These are phyloP conservation scores for Pseudocercospora eumusae DNA, from an alignment of 2,329 filamentous ascomycete species.

Conservation along the genomic window DNA sequence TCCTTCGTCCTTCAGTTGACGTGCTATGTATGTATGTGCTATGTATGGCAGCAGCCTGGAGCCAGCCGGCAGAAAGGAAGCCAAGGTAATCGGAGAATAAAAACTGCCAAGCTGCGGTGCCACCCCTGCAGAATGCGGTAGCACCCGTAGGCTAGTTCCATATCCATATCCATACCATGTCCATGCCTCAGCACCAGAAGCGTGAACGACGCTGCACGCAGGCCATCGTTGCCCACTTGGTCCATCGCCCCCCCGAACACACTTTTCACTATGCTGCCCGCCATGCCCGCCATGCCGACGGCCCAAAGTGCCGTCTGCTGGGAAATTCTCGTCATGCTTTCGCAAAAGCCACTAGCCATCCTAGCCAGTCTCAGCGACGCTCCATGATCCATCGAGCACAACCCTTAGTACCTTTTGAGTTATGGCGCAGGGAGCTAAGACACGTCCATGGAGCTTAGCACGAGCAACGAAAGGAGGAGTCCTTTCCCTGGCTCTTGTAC, in stretches of 20 bases:
- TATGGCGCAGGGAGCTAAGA: conserved; percentile 29
- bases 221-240: conserved; percentile 15
- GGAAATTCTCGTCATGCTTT: conserved; percentile 20
- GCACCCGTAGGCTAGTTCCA: conserved; percentile 10
- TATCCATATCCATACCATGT: conserved; percentile 9
- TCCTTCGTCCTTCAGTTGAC: no score
- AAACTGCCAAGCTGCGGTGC: conserved; percentile 3
- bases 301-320: conserved; percentile 19
- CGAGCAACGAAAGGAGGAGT: conserved; percentile 22
- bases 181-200: conserved; percentile 9
- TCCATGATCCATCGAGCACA: conserved; percentile 14
- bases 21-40: no score
- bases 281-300: conserved; percentile 13
- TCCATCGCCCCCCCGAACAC: conserved; percentile 14
- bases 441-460: conserved; percentile 26
- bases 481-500: conserved; percentile 12
- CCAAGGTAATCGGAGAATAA: conserved; percentile 10
- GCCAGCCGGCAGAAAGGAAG: background rate
- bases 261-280: no score
- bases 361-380: conserved; percentile 25
- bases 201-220: conserved; percentile 9
- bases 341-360: conserved; percentile 21
- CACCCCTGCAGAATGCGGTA: conserved; percentile 14
- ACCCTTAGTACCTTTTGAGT: conserved; percentile 23
- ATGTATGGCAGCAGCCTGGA: background rate